Evolutionary conservation across 108 stramenopile genomes (phyloP), one percentile per base, ranked within the genome.

Genomic region (Bacterosira constricta): DNA sequence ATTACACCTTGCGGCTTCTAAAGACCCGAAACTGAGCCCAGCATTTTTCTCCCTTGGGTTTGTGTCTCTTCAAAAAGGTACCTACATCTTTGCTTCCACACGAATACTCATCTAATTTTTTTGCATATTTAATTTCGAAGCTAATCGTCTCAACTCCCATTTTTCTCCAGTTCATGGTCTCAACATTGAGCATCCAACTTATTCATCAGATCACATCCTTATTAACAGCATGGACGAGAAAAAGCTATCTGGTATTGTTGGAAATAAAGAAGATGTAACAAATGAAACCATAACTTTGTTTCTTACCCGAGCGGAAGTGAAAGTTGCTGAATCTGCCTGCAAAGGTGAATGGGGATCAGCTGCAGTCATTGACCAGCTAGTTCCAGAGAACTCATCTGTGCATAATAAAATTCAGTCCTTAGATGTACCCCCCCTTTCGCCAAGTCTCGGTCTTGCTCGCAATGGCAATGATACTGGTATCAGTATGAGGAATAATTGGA

Each of bases 291-390:
- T 66, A 15, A 20, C 29, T n/a, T 23, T 3, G 27, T 26, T 73
- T 31, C 66, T 73, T 26, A 66, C 46, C 6, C 56, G 71, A 58
- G 36, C 60, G 34, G 71, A 66, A 60, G 79, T 80, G 35, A 69
- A 79, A 55, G 47, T 59, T 29, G 75, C 92, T 15, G 87, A 88
- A 36, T 84, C 83, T 12, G 88, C 88, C 18, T 76, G 78, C 35
- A 60, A 55, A 37, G 95, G 95, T 0, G 84, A 90, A 79, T 96
- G 91, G 92, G 91, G 90, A 34, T 77, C 91, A 7, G 82, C 88
- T 61, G 63, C 84, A 52, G 44, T 69, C 32, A 69, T 92, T 17
- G 88, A 93, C 66, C 88, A 90, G 23, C 68, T 73, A 0, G 52
- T 85, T 20, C 64, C 78, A 4, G 92, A 91, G 53, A 88, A 83